Conservation (phyloP, 1,139 yeast genomes). For the Pneumocystis carinii region DNA sequence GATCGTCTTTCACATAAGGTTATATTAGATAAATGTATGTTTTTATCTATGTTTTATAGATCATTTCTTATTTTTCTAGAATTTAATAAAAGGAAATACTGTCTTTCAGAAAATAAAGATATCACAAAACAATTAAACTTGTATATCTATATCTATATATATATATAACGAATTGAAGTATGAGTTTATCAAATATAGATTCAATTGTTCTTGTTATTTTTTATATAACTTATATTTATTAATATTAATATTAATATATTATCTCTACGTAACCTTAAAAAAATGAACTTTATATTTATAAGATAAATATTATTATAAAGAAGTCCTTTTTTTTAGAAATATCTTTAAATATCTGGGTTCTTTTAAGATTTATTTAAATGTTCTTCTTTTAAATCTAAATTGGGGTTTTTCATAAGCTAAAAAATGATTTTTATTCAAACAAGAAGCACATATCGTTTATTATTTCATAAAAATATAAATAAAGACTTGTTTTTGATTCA, state of each 20-base stretch:
- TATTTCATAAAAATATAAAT: not conserved
- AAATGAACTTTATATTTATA: not conserved
- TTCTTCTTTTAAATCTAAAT: not conserved
- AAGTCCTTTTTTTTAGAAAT: no score
- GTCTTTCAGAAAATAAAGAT: no score
- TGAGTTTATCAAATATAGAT: no score
- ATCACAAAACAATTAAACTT: no score
- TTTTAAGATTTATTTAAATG: not conserved
- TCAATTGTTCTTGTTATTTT: no score
- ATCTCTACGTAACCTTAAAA: no score
- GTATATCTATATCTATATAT: no score
- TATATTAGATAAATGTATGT: not conserved
- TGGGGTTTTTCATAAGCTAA: not conserved
- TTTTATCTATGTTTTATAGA: not conserved
- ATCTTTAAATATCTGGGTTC: not conserved
- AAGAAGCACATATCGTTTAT: not conserved
- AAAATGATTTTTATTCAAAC: not conserved
- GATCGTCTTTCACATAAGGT: conserved; percentile 22
- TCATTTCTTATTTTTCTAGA: not conserved
- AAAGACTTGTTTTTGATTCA: not conserved
- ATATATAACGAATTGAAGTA: no score
- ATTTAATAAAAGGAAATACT: not conserved
- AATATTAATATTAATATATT: no score
- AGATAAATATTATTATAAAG: no score
- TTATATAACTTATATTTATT: no score